Conservation (phyloP, 2,329 filamentous ascomycete genomes). For the Rhinocladiella similis region DNA sequence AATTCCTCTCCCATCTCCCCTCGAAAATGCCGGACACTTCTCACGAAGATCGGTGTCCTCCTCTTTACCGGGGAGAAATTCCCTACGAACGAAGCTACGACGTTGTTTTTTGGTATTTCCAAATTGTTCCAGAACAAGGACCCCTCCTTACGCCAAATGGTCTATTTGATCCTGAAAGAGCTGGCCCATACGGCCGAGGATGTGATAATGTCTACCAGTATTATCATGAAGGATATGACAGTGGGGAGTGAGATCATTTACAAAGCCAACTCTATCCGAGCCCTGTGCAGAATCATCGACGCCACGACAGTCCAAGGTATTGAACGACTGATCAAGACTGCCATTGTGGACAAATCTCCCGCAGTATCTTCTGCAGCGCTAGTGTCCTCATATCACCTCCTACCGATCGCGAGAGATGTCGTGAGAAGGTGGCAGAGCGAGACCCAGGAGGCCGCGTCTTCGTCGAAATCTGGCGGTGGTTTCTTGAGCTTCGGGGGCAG, state of each 20-base stretch:
- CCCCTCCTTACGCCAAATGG: constrained; percentile 96
- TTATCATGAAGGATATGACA: constrained; percentile 99
- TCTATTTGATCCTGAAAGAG: constrained; percentile 98
- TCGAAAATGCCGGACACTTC: constrained; percentile 92
- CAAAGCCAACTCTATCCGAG: constrained; percentile 92
- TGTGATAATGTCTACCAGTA: constrained; percentile 99
- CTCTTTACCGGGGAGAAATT: constrained; percentile 97
- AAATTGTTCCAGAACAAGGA: constrained; percentile 99
- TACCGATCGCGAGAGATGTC: constrained; percentile 92
- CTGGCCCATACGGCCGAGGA: constrained; percentile 92
- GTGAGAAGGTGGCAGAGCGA: constrained; percentile 98
- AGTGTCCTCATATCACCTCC: constrained; percentile 95
- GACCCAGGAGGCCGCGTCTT: constrained; percentile 92
- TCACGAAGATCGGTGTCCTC: constrained; percentile 95
- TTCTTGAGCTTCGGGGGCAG: constrained; percentile 92
- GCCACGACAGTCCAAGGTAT: constrained; percentile 95
- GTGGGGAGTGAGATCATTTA: constrained; percentile 92
- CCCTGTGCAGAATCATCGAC: constrained; percentile 94
- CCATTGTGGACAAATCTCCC: constrained; percentile 98
- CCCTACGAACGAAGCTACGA: constrained; percentile 94
- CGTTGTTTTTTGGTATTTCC: constrained; percentile 97
- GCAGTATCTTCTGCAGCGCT: constrained; percentile 95
- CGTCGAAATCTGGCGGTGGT: constrained; percentile 81
- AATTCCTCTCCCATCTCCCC: constrained; percentile 97
- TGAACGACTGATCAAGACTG: constrained; percentile 97